Base-by-base conservation (phyloP, 2,329 filamentous ascomycete genomes). In the Ceratocystiopsis brevicomis region DNA sequence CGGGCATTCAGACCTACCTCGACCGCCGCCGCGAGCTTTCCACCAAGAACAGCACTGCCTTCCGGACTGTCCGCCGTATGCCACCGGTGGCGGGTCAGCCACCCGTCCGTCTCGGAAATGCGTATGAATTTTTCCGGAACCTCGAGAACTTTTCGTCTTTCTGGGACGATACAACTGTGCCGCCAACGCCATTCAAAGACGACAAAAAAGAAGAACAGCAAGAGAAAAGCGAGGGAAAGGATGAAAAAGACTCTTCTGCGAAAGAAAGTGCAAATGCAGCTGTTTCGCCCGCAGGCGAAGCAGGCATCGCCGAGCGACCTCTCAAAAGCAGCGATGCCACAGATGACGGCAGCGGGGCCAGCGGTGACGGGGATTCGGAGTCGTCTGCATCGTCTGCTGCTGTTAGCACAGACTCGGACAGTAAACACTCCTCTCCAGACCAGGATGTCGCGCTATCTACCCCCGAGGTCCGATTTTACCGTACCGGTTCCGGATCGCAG, bases 101-200 rank as follows among this genome's bases (percentile, higher is more conserved):
- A 39, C 61, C 68, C 34, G 64, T 67, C 30, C 68, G 73, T 8
- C 57, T 79, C 9, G 75, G 75, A 14, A 77, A 76, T 50, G 67
- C 71, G 6, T 78, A 77, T 51, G 75, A 78, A 56, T 78, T 79
- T 56, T 79, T 70, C 58, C 71, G 71, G 42, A 70, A 73, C 50
- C 61, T 79, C 17, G 75, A 79, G 51, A 55, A 65, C 21, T 66
- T 76, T 52, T 69, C 72, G 2, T 53, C 61, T 1, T 78, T 66
- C 52, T 79, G 75, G 75, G 70, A 76, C 32, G 75, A 79, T 51
- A 70, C 73, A 0, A 72, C 51, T 5, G 38, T 54, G 30, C 48
- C 57, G 6, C 52, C 49, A 32, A 51, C 45, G 4, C 25, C 25
- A 30, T 30, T 2, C 8, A 30, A 30, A 30, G 25, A 30, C 25